Evolutionary conservation across 306 rosid genomes (phyloP), one percentile per base, ranked within the genome.

Genomic region (Mucuna pruriens): DNA sequence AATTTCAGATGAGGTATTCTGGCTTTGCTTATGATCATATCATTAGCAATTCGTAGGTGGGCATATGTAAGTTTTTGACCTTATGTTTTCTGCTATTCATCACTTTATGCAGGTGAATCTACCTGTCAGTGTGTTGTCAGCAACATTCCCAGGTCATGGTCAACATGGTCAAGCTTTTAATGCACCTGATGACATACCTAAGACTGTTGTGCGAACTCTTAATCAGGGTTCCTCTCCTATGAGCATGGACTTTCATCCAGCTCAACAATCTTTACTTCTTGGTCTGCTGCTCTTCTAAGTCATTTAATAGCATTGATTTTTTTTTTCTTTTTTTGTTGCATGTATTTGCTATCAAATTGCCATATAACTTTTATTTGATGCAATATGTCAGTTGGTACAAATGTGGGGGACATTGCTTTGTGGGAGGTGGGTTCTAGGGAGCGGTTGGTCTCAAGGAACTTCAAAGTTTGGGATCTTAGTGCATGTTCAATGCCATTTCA

Each of bases 201-300:
- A 87, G 91, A 82, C 84, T 49, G 96, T 95, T 3, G 22, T 87
- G 58, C 89, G 93, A 60, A 91, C 89, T 71, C 88, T 95, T 74
- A 91, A 91, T 71, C 99, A 93, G 89, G 99, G 98, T 73, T 95
- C 99, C 65, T 84, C 94, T 64, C 99, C 99, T 42, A 91, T 91
- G 99, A 95, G 98, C 97, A 91, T 95, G 99, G 99, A 95, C 84
- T 95, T 95, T 60, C 99, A 95, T 90, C 99, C 99, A 52, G 72
- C 78, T 73, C 97, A 95, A 82, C 99, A 90, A 84, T 87, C 98
- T 46, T 75, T 95, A 63, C 99, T 95, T 85, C 98, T 95, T 82
- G 99, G 99, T 95, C 52, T 58, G 90, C 75, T 25, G 57, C 79
- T 81, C 38, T 52, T 77, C 65, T 55, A 40, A 46, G 66, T 77